These are phyloP conservation scores for Gaertneriomyces sp. DNA, from an alignment of 192 early-diverging fungal species.

Conservation along the genomic window DNA sequence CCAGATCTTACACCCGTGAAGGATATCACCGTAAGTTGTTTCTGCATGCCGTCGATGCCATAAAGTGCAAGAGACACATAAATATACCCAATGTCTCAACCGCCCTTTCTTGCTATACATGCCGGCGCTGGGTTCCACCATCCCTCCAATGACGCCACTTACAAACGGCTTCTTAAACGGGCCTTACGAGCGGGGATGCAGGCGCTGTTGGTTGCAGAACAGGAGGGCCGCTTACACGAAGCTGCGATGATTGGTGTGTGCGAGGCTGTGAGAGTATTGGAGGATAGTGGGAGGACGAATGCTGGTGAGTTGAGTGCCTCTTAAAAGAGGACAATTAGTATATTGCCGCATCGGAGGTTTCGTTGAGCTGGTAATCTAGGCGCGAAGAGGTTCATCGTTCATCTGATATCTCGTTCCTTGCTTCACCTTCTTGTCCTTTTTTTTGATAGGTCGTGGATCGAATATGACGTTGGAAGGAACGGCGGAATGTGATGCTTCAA, in stretches of 20 bases:
- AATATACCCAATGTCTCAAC: too few species aligned
- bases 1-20: too few species aligned
- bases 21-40: too few species aligned
- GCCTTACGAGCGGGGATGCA: background rate
- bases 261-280: too few species aligned
- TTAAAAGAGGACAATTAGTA: too few species aligned
- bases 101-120: slow-evolving; percentile 34
- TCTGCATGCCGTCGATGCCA: too few species aligned
- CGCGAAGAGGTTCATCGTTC: background rate
- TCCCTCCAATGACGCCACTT: background rate
- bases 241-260: background rate
- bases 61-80: too few species aligned
- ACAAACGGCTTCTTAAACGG: background rate
- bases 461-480: slow-evolving; percentile 70
- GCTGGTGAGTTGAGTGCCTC: too few species aligned
- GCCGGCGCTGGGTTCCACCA: slow-evolving; percentile 43
- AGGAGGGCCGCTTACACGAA: background rate
- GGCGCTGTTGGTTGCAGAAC: background rate
- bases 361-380: background rate
- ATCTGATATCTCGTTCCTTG: background rate
- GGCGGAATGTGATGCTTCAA: slow-evolving; percentile 80
- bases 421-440: slow-evolving; percentile 51
- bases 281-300: too few species aligned
- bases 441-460: slow-evolving; percentile 69
- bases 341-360: background rate